Conservation (phyloP, 805 yeast species). For the Naumovozyma castellii region DNA sequence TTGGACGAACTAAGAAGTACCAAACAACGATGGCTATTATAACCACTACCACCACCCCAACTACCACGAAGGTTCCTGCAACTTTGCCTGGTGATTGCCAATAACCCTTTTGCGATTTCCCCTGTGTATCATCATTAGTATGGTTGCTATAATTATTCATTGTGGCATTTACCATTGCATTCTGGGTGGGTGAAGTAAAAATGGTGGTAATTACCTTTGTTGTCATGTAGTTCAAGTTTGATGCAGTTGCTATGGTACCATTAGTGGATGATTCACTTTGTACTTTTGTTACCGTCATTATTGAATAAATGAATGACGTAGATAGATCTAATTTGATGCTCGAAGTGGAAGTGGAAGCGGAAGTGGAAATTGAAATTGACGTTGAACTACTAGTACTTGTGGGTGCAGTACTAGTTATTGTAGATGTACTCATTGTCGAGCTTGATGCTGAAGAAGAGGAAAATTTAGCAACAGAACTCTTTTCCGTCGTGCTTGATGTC, state of each 20-base stretch:
- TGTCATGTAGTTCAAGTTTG: conserved; percentile 4
- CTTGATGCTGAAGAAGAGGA: no score
- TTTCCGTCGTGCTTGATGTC: not conserved
- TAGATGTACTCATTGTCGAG: no score
- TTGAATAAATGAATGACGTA: conserved; percentile 15
- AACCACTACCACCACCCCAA: conserved; percentile 51
- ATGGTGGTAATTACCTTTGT: conserved; percentile 14
- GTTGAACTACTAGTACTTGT: not conserved
- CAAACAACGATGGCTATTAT: conserved; percentile 37
- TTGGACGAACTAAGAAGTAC: conserved; percentile 26
- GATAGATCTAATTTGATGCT: conserved; percentile 3
- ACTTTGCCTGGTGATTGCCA: conserved; percentile 67
- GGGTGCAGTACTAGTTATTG: conserved; percentile 1
- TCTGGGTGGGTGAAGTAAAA: conserved; percentile 7
- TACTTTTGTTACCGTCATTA: conserved; percentile 13
- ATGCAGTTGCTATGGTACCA: not conserved
- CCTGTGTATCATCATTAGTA: conserved; percentile 3
- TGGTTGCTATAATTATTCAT: not conserved
- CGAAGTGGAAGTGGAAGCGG: conserved; percentile 4
- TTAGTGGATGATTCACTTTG: not conserved
- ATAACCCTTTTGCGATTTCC: conserved; percentile 28
- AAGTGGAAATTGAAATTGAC: not conserved
- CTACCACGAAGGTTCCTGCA: conserved; percentile 77
- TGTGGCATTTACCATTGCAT: conserved; percentile 1
- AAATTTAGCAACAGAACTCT: no score